Percentiles rank a stretch among this genome's conserved stretches.
Evolutionary conservation across 1,284 basidiomycete species (phyloP).

Genomic region (Fomitopsis betulina): DNA sequence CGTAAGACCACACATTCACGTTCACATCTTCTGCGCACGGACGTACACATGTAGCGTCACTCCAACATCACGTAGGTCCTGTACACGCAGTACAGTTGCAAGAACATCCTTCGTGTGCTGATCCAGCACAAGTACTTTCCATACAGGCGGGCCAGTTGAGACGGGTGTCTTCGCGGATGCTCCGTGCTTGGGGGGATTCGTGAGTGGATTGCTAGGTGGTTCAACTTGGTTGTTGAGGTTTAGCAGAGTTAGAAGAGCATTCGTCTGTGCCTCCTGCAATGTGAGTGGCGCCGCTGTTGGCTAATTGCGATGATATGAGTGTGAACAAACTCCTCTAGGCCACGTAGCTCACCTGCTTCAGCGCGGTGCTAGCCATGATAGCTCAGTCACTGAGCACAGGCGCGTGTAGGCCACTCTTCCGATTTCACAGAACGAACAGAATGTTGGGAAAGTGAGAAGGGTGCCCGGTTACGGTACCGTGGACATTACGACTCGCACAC

Average conservation of each 20-base stretch:
- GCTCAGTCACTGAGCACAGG: not conserved
- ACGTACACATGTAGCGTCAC: slow-evolving; percentile 95
- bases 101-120: slow-evolving; percentile 95
- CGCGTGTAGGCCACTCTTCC: not conserved
- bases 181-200: slow-evolving; percentile 34
- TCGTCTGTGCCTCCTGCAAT: slow-evolving; percentile 77
- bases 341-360: slow-evolving; percentile 46
- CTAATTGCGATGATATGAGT: slow-evolving; percentile 9
- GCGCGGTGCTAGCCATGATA: slow-evolving; percentile 49
- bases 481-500: not conserved
- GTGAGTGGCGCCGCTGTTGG: slow-evolving; percentile 36
- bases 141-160: slow-evolving; percentile 75
- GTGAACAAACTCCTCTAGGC: not conserved
- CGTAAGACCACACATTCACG: not conserved
- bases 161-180: slow-evolving; percentile 40
- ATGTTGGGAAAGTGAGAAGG: not conserved
- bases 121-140: slow-evolving; percentile 97
- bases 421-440: not conserved
- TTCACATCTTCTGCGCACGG: not conserved
- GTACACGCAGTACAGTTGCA: slow-evolving; percentile 91
- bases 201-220: slow-evolving; percentile 20
- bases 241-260: slow-evolving; percentile 57
- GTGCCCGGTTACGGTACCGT: not conserved
- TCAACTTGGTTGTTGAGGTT: slow-evolving; percentile 35
- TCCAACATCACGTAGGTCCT: slow-evolving; percentile 94